Base-by-base conservation (phyloP, 169 alveolate genomes). In the Plasmodium relictum region DNA sequence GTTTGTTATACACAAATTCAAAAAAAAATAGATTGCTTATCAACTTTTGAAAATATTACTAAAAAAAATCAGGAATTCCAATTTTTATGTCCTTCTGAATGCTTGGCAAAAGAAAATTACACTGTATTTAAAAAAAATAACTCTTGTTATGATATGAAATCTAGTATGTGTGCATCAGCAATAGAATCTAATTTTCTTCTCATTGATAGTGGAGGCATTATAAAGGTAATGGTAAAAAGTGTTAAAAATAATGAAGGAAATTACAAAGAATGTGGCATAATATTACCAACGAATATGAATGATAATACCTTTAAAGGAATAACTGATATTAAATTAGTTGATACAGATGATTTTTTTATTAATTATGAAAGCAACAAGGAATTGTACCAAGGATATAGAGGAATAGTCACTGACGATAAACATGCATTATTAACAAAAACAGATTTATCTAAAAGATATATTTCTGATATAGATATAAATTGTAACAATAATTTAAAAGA, bases 371-470 rank as follows among this genome's bases (percentile, higher is more conserved):
- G 18, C 26, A 83, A 83, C 61, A 68, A 48, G 52, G 78, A 62
- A 39, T 6, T 83, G n/a, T 83, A 83, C 48, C 24, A 42, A 70
- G 91, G 91, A 5, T 83, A 83, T 48, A 83, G 56, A 83, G 91
- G 91, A 6, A 72, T 83, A 16, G 91, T 83, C 59, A 69, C 91
- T n/a, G 91, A 83, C 54, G 91, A 83, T 54, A 83, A 69, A 39
- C 91, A 83, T 58, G 50, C 91, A 2, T 48, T 83, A 22, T 39
- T 83, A 48, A 56, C 85, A 41, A 83, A 69, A 83, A 83, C 76
- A 39, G 91, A 83, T 69, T 24, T 58, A 14, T 69, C 85, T 16
- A 83, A 83, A 56, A 54, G 85, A 22, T 70, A 68, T 31, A 83
- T 83, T 61, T 56, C 91, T 31, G 91, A 83, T 45, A 69, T 83